These are phyloP conservation scores for Brettanomyces sp. DNA, from an alignment of 805 yeast species.

Conservation along the genomic window DNA sequence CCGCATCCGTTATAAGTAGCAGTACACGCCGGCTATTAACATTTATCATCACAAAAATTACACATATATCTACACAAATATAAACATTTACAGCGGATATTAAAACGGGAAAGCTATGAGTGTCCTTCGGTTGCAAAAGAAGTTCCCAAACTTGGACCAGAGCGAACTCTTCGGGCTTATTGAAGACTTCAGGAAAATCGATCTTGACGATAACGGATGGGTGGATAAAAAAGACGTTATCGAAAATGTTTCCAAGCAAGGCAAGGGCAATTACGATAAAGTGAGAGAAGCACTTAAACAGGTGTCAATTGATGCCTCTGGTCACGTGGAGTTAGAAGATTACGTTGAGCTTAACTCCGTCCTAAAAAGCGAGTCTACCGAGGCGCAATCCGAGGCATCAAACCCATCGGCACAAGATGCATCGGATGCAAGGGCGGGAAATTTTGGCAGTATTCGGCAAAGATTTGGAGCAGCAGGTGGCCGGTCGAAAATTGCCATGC, in stretches of 20 bases:
- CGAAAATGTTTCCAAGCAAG: constrained; percentile 69
- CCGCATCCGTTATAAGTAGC: not conserved
- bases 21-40: too few species aligned
- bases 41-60: too few species aligned
- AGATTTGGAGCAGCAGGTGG: not conserved
- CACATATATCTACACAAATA: too few species aligned
- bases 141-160: constrained; percentile 78
- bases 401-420: not conserved
- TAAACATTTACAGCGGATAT: too few species aligned
- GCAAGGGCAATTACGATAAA: constrained; percentile 79
- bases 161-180: constrained; percentile 78
- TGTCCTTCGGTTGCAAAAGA: constrained; percentile 38
- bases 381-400: constrained; percentile 3
- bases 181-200: constrained; percentile 80
- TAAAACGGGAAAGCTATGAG: not conserved
- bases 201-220: constrained; percentile 87
- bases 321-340: constrained; percentile 94
- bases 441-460: constrained; percentile 9
- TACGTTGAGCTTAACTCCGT: constrained; percentile 79
- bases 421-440: not conserved
- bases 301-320: constrained; percentile 92
- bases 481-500: constrained; percentile 1
- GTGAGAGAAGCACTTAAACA: constrained; percentile 88
- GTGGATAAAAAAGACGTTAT: constrained; percentile 86
- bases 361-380: constrained; percentile 42